Base-by-base conservation (phyloP, 441 rosid genomes). In the Codiaeum variegatum region DNA sequence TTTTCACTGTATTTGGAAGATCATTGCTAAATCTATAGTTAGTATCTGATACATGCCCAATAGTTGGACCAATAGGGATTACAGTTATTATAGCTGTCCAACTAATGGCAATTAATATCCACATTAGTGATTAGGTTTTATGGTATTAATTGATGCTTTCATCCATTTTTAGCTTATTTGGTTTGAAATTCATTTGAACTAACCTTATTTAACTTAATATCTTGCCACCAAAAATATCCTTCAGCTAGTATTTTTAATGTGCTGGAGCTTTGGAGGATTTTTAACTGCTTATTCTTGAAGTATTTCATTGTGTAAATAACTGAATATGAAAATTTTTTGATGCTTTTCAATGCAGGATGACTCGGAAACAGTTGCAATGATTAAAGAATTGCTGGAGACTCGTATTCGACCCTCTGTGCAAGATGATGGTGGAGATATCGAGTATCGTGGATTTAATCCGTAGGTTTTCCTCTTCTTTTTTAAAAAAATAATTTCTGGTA, bases 391-490 rank as follows among this genome's bases (percentile, higher is more conserved):
- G 70, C 79, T 95, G 77, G 99, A 95, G 84, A 93, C 99, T 60
- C 98, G 98, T 42, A 93, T 95, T 69, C 87, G 99, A 66, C 98
- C 99, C 23, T 91, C 98, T 6, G 98, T 95, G 74, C 99, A 95
- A 84, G 98, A 95, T 79, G 98, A 95, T 80, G 99, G 99, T 74
- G 96, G 99, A 64, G 99, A 95, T 79, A 95, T 92, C 1, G 97
- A 90, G 77, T 95, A 90, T 80, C 79, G 89, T 38, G 95, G 96
- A 70, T 92, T 92, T 77, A 90, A 95, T 74, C 81, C 52, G 97
- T 92, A 86, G 42, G 93, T 72, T 81, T 76, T 59, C 70, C 58
- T 74, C 75, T 62, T 21, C 47, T 64, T 59, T 15, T n/a, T 68
- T 67, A 24, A n/a, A n/a, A n/a, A n/a, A n/a, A 66, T 16, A 13